phyloP scores from a whole-genome alignment of 495 filamentous ascomycete species.

The Tuber microsphaerosporum region DNA sequence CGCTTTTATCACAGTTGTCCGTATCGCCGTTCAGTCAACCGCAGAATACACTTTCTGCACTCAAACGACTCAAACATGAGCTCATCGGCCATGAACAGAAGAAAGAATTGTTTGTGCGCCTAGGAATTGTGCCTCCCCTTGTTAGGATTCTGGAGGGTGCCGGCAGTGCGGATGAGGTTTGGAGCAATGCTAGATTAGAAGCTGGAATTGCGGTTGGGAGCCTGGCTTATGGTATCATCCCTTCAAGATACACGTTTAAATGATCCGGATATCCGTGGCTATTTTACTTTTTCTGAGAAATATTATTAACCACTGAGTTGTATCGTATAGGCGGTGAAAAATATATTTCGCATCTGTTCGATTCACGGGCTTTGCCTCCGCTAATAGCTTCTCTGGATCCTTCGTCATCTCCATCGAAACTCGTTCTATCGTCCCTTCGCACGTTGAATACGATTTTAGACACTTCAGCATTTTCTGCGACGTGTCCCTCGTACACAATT shows the following conservation, averaged over 20 bases:
- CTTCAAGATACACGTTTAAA: slow-evolving; percentile 10
- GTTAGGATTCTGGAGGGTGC: slow-evolving; percentile 52
- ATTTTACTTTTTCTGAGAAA: slow-evolving; percentile 6
- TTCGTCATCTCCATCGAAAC: slow-evolving; percentile 54
- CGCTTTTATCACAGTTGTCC: slow-evolving; percentile 58
- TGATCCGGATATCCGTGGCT: slow-evolving; percentile 3
- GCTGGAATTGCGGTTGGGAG: slow-evolving; percentile 73
- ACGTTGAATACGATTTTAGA: slow-evolving; percentile 67
- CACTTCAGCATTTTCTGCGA: slow-evolving; percentile 48
- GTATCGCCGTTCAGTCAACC: slow-evolving; percentile 50
- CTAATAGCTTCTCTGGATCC: slow-evolving; percentile 64
- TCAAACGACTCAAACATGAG: slow-evolving; percentile 77
- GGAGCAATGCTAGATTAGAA: slow-evolving; percentile 63
- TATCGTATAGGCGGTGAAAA: slow-evolving; percentile 61
- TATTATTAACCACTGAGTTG: slow-evolving; percentile 16
- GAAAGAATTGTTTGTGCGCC: slow-evolving; percentile 67
- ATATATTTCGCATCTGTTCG: slow-evolving; percentile 67
- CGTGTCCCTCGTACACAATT: slow-evolving; percentile 28
- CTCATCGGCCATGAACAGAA: slow-evolving; percentile 79
- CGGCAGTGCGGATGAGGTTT: slow-evolving; percentile 46
- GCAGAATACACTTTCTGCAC: slow-evolving; percentile 55
- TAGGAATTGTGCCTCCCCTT: slow-evolving; percentile 63
- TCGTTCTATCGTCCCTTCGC: slow-evolving; percentile 66
- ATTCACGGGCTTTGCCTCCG: slow-evolving; percentile 56
- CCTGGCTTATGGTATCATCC: slow-evolving; percentile 65